Conservation (phyloP, 2,329 filamentous ascomycete species). For the Fusarium algeriense region DNA sequence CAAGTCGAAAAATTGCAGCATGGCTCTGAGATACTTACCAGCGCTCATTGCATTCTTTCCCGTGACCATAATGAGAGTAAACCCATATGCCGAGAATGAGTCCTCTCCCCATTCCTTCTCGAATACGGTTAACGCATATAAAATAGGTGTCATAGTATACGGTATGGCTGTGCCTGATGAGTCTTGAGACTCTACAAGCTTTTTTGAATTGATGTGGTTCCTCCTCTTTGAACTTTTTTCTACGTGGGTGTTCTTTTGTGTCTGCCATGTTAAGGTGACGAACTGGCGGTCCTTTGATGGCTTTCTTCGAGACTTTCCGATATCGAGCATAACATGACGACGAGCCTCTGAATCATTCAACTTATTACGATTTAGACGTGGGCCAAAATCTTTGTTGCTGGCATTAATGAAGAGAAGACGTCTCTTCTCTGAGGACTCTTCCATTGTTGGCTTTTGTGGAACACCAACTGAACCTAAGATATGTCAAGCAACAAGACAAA, state of each 20-base stretch:
- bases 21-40: background rate
- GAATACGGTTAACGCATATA: constrained; percentile 8
- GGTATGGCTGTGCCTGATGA: background rate
- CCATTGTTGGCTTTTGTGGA: background rate
- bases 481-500: background rate
- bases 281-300: background rate
- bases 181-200: background rate
- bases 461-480: background rate
- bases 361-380: background rate
- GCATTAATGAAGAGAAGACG: constrained; percentile 7
- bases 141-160: background rate
- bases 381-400: background rate
- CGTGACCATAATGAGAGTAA: constrained; percentile 8
- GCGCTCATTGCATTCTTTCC: constrained; percentile 11
- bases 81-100: constrained; percentile 21
- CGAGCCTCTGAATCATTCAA: background rate
- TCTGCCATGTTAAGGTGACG: constrained; percentile 3
- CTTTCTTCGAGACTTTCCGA: constrained; percentile 9
- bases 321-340: constrained; percentile 18
- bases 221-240: background rate
- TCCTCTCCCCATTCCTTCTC: constrained; percentile 25
- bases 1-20: background rate
- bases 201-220: background rate
- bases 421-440: background rate
- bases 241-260: background rate